Evolutionary conservation across 202 grass and related monocot genomes (phyloP).

Genomic region (Miscanthus sacchariflorus): DNA sequence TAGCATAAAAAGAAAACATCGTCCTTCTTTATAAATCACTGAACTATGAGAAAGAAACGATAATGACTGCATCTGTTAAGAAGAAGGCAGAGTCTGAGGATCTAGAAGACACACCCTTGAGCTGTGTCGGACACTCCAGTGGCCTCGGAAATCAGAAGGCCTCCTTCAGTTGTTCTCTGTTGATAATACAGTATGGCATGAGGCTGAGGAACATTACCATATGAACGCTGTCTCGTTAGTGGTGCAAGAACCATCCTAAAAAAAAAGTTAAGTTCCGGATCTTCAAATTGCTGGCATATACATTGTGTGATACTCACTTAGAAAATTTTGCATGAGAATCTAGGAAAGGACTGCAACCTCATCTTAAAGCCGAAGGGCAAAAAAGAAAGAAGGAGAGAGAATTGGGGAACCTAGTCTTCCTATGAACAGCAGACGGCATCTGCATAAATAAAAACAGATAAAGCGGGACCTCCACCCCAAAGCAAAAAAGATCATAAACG

Average conservation of each 20-base stretch:
- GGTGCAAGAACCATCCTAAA: slow-evolving; percentile 74
- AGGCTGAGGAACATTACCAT: slow-evolving; percentile 59
- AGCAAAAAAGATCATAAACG: neutral
- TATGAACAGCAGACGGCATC: neutral
- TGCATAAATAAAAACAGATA: neutral
- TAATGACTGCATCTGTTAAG: neutral
- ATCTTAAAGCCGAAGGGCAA: neutral
- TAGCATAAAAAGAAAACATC: neutral
- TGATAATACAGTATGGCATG: slow-evolving; percentile 75
- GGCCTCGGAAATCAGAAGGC: slow-evolving; percentile 64
- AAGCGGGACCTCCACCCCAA: neutral
- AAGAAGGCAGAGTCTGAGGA: slow-evolving; percentile 29
- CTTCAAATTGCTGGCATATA: neutral
- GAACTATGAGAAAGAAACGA: neutral
- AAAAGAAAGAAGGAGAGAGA: neutral
- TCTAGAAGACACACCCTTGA: slow-evolving; percentile 54
- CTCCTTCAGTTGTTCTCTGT: slow-evolving; percentile 69
- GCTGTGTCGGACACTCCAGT: slow-evolving; percentile 70
- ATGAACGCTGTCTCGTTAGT: slow-evolving; percentile 75
- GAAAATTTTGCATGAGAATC: slow-evolving; percentile 1
- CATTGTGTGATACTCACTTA: neutral
- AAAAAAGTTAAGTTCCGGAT: neutral
- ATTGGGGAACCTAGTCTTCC: neutral
- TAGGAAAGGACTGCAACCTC: neutral
- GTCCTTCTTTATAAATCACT: slow-evolving; percentile 9